Evolutionary conservation across 2,329 filamentous ascomycete species (phyloP).

Genomic region (Talaromyces piceae): DNA sequence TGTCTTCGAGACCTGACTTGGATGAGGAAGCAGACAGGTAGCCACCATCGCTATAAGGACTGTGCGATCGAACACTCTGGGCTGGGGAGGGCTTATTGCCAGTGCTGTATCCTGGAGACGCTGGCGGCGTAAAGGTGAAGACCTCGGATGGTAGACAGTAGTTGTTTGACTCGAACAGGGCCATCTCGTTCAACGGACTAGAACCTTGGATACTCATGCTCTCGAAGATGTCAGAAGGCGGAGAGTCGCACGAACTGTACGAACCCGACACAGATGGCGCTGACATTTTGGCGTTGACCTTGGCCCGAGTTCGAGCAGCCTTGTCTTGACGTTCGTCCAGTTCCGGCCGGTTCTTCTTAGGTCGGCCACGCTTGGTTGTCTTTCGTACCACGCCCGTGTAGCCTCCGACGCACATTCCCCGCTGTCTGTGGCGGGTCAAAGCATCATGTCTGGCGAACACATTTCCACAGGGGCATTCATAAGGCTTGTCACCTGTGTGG

Average conservation of each 20-base stretch:
- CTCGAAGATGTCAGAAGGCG: slow-evolving; percentile 35
- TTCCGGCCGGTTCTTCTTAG: slow-evolving; percentile 55
- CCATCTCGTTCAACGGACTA: slow-evolving; percentile 25
- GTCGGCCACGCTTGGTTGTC: slow-evolving; percentile 58
- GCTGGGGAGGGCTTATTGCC: slow-evolving; percentile 31
- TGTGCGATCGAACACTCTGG: slow-evolving; percentile 28
- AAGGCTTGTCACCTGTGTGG: slow-evolving; percentile 91
- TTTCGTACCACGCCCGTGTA: slow-evolving; percentile 73
- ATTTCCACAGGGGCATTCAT: slow-evolving; percentile 89
- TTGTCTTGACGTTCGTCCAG: slow-evolving; percentile 53
- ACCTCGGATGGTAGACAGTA: slow-evolving; percentile 31
- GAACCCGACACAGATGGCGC: slow-evolving; percentile 30
- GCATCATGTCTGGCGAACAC: slow-evolving; percentile 94
- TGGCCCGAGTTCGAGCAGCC: slow-evolving; percentile 46
- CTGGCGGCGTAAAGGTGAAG: slow-evolving; percentile 42
- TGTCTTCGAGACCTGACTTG: slow-evolving; percentile 22
- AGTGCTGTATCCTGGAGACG: slow-evolving; percentile 37
- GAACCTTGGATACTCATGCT: slow-evolving; percentile 31
- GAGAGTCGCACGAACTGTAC: slow-evolving; percentile 36
- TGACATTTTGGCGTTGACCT: slow-evolving; percentile 27
- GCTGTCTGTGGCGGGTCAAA: slow-evolving; percentile 84
- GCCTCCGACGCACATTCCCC: slow-evolving; percentile 92
- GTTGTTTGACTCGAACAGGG: slow-evolving; percentile 23
- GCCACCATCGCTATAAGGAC: slow-evolving; percentile 32
- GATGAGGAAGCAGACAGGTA: slow-evolving; percentile 29